Evolutionary conservation across 2,329 filamentous ascomycete species (phyloP).

Genomic region (Clonostachys solani): DNA sequence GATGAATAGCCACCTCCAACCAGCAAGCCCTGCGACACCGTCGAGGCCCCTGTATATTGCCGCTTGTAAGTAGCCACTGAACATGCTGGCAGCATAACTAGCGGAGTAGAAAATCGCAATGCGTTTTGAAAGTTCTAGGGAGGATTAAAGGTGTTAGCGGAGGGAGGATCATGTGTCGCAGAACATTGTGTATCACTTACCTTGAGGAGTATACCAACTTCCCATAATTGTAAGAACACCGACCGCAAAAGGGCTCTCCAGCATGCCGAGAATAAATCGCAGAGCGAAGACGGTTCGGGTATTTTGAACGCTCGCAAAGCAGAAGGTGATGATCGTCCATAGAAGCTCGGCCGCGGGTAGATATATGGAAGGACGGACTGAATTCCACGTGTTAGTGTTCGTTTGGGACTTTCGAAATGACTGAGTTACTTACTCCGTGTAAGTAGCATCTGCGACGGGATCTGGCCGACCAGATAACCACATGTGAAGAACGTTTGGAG

Average conservation of each 20-base stretch:
- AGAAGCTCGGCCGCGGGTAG: neutral
- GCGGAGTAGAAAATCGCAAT: constrained; percentile 41
- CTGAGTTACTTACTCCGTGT: constrained; percentile 31
- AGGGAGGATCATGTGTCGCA: constrained; percentile 12
- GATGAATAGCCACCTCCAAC: constrained; percentile 38
- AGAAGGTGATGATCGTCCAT: constrained; percentile 7
- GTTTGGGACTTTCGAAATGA: constrained; percentile 29
- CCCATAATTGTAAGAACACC: constrained; percentile 31
- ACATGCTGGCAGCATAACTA: constrained; percentile 23
- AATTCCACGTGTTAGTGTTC: constrained; percentile 24
- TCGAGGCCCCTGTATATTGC: constrained; percentile 35
- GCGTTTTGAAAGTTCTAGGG: constrained; percentile 40
- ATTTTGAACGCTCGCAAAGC: constrained; percentile 18
- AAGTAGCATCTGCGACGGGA: constrained; percentile 23
- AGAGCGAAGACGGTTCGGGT: constrained; percentile 28
- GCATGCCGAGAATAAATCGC: constrained; percentile 36
- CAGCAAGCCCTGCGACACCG: constrained; percentile 28
- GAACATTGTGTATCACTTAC: constrained; percentile 14
- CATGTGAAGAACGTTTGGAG: constrained; percentile 49
- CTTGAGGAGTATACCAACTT: constrained; percentile 38
- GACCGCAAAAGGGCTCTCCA: constrained; percentile 30
- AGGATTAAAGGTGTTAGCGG: constrained; percentile 36
- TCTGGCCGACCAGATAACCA: constrained; percentile 50
- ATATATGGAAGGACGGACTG: constrained; percentile 12
- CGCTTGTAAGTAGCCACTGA: constrained; percentile 36